These are phyloP conservation scores for Ophiostoma australiae DNA, from an alignment of 2,329 filamentous ascomycete genomes.

Conservation along the genomic window DNA sequence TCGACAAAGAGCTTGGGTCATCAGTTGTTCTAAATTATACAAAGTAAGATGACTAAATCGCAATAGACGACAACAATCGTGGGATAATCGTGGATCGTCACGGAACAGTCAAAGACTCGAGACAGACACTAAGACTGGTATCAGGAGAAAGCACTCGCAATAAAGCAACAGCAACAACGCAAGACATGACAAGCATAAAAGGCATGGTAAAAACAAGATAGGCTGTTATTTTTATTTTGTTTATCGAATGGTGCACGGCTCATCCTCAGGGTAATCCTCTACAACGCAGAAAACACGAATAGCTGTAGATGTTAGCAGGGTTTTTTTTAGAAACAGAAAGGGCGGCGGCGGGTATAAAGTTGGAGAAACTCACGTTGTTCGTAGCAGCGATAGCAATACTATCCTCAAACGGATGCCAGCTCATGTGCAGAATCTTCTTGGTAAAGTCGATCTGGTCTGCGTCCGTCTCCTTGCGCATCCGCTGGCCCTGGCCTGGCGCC, in stretches of 20 bases:
- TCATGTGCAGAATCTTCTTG: conserved; percentile 99
- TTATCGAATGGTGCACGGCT: conserved; percentile 16
- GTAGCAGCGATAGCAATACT: conserved; percentile 99
- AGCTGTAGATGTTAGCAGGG: conserved; percentile 32
- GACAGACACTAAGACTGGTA: too few species aligned
- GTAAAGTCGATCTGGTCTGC: conserved; percentile 99
- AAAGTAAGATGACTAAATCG: too few species aligned
- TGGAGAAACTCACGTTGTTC: conserved; percentile 81
- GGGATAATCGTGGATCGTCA: too few species aligned
- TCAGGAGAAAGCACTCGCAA: too few species aligned
- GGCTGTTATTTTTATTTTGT: conserved; percentile 17
- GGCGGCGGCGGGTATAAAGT: background rate
- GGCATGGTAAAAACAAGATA: conserved; percentile 16
- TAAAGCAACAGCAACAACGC: background rate
- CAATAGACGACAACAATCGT: too few species aligned
- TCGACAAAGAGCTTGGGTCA: background rate
- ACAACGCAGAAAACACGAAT: conserved; percentile 33
- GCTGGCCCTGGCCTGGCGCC: conserved; percentile 71
- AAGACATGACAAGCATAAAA: background rate
- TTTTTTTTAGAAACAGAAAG: background rate
- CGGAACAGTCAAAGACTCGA: too few species aligned
- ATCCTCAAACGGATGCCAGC: conserved; percentile 99
- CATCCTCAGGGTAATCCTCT: conserved; percentile 3
- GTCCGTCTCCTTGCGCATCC: conserved; percentile 98
- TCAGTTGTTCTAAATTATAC: too few species aligned